These are phyloP conservation scores for Talaromyces amestolkiae DNA, from an alignment of 2,329 filamentous ascomycete species.

Conservation along the genomic window DNA sequence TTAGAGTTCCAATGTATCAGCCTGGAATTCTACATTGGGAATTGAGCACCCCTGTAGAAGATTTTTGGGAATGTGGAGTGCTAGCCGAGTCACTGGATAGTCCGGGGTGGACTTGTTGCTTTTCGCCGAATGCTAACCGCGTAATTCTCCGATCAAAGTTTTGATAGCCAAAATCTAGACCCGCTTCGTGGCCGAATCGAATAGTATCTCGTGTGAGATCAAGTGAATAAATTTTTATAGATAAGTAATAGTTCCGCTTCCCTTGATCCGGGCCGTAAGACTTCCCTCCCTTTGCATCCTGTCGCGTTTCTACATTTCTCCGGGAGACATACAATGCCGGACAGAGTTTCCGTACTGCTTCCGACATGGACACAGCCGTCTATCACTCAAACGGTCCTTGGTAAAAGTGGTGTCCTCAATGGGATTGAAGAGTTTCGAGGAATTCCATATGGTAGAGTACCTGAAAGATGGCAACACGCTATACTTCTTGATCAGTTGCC, in stretches of 20 bases:
- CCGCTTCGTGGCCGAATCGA: not conserved
- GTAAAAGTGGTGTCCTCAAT: not conserved
- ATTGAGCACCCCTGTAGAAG: not conserved
- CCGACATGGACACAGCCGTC: not conserved
- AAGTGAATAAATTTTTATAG: not conserved
- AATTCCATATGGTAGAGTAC: constrained; percentile 72
- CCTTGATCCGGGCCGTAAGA: no score
- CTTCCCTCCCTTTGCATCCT: not conserved
- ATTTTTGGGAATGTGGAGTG: not conserved
- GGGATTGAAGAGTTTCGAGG: constrained; percentile 66
- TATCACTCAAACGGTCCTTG: not conserved
- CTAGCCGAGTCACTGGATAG: not conserved
- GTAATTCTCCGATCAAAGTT: constrained; percentile 1
- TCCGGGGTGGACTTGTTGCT: not conserved
- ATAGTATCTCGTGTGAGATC: not conserved
- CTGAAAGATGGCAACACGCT: constrained; percentile 30
- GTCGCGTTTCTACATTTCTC: not conserved
- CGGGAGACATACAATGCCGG: not conserved
- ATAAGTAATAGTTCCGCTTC: not conserved
- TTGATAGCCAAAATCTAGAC: not conserved
- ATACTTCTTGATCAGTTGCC: not conserved
- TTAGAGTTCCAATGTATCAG: not conserved
- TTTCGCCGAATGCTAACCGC: not conserved
- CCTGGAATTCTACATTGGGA: not conserved
- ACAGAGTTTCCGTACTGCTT: not conserved